phyloP scores from a whole-genome alignment of 2,329 filamentous ascomycete genomes.

The Pyrenophora teres region DNA sequence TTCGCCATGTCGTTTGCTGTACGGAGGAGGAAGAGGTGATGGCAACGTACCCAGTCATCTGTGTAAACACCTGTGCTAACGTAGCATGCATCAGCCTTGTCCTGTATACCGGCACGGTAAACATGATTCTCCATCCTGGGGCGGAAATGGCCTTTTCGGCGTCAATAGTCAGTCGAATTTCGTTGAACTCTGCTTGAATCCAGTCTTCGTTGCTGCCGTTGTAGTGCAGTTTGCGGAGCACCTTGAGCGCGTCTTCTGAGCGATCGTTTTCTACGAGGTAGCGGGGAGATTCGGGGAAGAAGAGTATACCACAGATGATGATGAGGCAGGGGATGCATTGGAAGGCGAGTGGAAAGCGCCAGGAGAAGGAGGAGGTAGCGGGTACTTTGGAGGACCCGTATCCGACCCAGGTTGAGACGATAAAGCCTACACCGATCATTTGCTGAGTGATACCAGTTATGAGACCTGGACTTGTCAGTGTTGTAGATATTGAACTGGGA shows the following conservation, averaged over 20 bases:
- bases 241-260: constrained; percentile 57
- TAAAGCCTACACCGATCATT: constrained; percentile 63
- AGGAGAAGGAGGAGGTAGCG: constrained; percentile 45
- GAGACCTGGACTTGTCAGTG: constrained; percentile 40
- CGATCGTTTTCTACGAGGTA: constrained; percentile 55
- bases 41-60: constrained; percentile 59
- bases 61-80: constrained; percentile 67
- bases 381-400: constrained; percentile 50
- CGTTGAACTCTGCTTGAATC: constrained; percentile 62
- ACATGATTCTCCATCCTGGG: constrained; percentile 62
- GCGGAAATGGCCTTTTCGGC: constrained; percentile 61
- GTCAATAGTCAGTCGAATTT: constrained; percentile 66
- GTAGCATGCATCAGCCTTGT: constrained; percentile 66
- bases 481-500: not conserved
- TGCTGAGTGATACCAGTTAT: constrained; percentile 63
- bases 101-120: constrained; percentile 63
- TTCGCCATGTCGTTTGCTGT: too few species aligned
- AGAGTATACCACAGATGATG: constrained; percentile 51
- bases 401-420: constrained; percentile 59
- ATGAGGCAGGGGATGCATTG: constrained; percentile 53
- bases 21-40: too few species aligned
- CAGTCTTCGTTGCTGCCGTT: constrained; percentile 61
- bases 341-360: constrained; percentile 54
- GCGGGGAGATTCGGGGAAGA: constrained; percentile 48
- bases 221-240: constrained; percentile 58